phyloP scores from a whole-genome alignment of 352 stramenopile species.

The Paralagenidium karlingii region DNA sequence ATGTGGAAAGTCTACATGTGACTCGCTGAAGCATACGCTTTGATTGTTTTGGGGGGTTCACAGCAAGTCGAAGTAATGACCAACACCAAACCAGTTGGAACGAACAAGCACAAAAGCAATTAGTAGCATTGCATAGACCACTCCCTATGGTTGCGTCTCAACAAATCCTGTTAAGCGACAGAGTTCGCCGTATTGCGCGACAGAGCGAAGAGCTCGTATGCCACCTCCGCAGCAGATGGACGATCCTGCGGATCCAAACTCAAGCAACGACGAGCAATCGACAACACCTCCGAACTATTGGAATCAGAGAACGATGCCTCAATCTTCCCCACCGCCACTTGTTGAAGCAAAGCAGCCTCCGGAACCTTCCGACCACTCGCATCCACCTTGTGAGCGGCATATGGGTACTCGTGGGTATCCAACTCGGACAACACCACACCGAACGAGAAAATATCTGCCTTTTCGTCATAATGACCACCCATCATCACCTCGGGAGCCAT shows the following conservation, averaged over 20 bases:
- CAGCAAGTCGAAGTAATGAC: too few relatives aligned
- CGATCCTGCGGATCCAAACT: constrained; percentile 15
- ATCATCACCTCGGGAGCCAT: constrained; percentile 43
- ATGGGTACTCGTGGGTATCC: constrained; percentile 40
- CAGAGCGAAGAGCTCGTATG: constrained; percentile 53
- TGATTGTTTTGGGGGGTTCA: too few relatives aligned
- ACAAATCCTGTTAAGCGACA: too few relatives aligned
- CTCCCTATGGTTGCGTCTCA: too few relatives aligned
- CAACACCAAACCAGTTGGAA: too few relatives aligned
- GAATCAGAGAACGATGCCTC: constrained; percentile 20
- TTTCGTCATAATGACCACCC: constrained; percentile 37
- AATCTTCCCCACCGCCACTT: constrained; percentile 29
- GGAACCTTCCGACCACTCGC: constrained; percentile 22
- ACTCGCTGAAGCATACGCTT: too few relatives aligned
- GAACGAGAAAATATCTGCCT: constrained; percentile 51
- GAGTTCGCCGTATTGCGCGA: too few relatives aligned
- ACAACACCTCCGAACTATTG: constrained; percentile 17
- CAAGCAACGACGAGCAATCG: constrained; percentile 21
- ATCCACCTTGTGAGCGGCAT: constrained; percentile 29
- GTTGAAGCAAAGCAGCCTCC: constrained; percentile 33
- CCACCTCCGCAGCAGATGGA: constrained; percentile 17
- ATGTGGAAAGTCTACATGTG: too few relatives aligned
- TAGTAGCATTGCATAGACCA: too few relatives aligned
- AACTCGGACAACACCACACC: constrained; percentile 48
- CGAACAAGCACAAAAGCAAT: too few relatives aligned